phyloP scores from a whole-genome alignment of 2,329 filamentous ascomycete species.

The Pseudogymnoascus sp. region DNA sequence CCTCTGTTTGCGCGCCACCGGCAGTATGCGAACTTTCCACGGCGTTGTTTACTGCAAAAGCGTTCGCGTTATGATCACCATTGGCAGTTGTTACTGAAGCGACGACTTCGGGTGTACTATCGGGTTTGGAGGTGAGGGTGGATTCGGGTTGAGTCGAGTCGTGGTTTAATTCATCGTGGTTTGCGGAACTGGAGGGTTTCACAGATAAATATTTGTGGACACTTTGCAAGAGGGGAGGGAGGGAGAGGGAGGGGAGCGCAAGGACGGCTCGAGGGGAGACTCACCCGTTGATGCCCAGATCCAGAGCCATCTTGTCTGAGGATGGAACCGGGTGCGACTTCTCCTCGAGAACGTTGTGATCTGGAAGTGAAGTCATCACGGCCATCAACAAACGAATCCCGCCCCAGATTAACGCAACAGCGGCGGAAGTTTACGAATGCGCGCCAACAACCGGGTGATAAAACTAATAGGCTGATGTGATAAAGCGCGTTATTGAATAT shows the following conservation, averaged over 20 bases:
- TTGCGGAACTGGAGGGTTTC: slow-evolving; percentile 26
- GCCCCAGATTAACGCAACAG: slow-evolving; percentile 9
- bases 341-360: slow-evolving; percentile 35
- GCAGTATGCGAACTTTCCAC: background rate
- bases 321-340: slow-evolving; percentile 43
- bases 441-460: slow-evolving; percentile 30
- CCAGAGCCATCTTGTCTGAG: slow-evolving; percentile 44
- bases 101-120: background rate
- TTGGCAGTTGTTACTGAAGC: slow-evolving; percentile 17
- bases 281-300: slow-evolving; percentile 53
- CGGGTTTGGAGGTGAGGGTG: slow-evolving; percentile 14
- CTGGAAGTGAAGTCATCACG: slow-evolving; percentile 45
- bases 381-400: slow-evolving; percentile 36
- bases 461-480: background rate
- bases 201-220: slow-evolving; percentile 29
- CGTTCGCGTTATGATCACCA: slow-evolving; percentile 20
- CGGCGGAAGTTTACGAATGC: slow-evolving; percentile 19
- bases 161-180: slow-evolving; percentile 25
- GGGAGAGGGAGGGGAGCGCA: slow-evolving; percentile 22
- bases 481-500: background rate
- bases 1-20: background rate
- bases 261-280: slow-evolving; percentile 33
- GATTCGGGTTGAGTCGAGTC: slow-evolving; percentile 20
- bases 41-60: slow-evolving; percentile 7
- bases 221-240: slow-evolving; percentile 18